A percentile compares a stretch with the other conserved stretches of the same genome.
Evolutionary conservation across 2,329 filamentous ascomycete genomes (phyloP).

Genomic region (Stemphylium lycopersici): DNA sequence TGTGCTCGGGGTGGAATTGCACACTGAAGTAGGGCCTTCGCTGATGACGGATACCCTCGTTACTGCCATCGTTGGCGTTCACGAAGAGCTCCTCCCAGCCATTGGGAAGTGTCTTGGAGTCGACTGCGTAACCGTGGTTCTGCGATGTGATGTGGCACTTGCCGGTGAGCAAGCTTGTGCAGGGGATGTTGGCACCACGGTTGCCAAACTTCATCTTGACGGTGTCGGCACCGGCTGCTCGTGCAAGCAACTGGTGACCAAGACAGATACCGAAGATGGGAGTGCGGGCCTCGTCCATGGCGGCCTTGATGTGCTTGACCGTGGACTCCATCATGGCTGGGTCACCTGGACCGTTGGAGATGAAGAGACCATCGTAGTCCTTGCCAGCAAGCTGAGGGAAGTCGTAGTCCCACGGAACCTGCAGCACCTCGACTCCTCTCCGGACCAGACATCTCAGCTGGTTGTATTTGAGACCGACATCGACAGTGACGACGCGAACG

Average conservation of each 20-base stretch:
- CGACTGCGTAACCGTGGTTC: conserved; percentile 96
- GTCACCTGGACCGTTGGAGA: conserved; percentile 97
- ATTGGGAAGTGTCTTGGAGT: conserved; percentile 73
- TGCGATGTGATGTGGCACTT: conserved; percentile 99
- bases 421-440: conserved; percentile 89
- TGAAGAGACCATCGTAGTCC: conserved; percentile 94
- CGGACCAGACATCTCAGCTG: conserved; percentile 91
- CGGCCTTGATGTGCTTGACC: conserved; percentile 76
- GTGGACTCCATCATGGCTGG: conserved; percentile 83
- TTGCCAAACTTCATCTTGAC: conserved; percentile 99
- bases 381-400: conserved; percentile 77
- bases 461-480: conserved; percentile 98
- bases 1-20: conserved; percentile 99
- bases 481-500: conserved; percentile 87
- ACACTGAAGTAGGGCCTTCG: conserved; percentile 94
- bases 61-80: conserved; percentile 97
- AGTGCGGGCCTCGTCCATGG: conserved; percentile 77
- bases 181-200: conserved; percentile 97
- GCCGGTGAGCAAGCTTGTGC: conserved; percentile 92
- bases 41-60: conserved; percentile 92
- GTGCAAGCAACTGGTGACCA: conserved; percentile 89
- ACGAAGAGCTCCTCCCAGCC: conserved; percentile 95
- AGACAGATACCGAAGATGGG: conserved; percentile 97
- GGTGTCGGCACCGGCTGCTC: conserved; percentile 83
- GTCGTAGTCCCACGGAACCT: conserved; percentile 96